phyloP scores from a whole-genome alignment of 768 basidiomycete species.

The Tubosaeta sp. region DNA sequence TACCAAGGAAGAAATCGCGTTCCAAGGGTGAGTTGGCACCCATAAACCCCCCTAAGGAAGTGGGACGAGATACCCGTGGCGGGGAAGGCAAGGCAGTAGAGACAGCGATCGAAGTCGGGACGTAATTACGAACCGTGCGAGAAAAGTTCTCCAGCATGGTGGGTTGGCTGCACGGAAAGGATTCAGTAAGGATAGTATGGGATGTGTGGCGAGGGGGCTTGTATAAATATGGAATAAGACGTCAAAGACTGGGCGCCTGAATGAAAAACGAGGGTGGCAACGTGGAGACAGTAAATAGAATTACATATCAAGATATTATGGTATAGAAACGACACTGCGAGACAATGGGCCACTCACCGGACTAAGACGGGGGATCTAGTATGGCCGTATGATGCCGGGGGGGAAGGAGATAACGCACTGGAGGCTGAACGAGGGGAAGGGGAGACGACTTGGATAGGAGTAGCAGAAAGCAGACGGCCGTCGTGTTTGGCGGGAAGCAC shows the following conservation, averaged over 20 bases:
- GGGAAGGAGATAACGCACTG: constrained; percentile 11
- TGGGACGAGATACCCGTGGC: constrained; percentile 45
- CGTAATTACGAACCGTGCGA: constrained; percentile 50
- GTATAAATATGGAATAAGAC: too few relatives aligned
- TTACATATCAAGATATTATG: too few relatives aligned
- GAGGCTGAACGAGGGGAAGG: constrained; percentile 12
- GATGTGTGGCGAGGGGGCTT: too few relatives aligned
- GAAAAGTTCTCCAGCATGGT: constrained; percentile 50
- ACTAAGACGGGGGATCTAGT: constrained; percentile 30
- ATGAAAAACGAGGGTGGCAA: too few relatives aligned
- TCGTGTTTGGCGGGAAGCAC: constrained; percentile 25
- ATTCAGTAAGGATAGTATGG: too few relatives aligned
- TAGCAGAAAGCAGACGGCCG: constrained; percentile 17
- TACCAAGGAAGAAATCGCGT: constrained; percentile 6
- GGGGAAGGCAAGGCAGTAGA: constrained; percentile 44
- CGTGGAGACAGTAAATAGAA: too few relatives aligned
- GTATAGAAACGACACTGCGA: neutral
- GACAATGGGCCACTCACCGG: constrained; percentile 21
- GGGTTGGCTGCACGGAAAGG: constrained; percentile 36
- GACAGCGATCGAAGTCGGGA: constrained; percentile 49
- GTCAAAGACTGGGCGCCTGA: too few relatives aligned
- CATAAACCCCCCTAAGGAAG: constrained; percentile 44
- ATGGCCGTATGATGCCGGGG: constrained; percentile 18
- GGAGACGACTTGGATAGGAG: constrained; percentile 7
- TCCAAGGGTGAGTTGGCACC: constrained; percentile 17